A percentile compares a stretch with the other conserved stretches of the same genome.
Evolutionary conservation across 2,329 filamentous ascomycete genomes (phyloP).

Genomic region (Clarireedia homoeocarpa): DNA sequence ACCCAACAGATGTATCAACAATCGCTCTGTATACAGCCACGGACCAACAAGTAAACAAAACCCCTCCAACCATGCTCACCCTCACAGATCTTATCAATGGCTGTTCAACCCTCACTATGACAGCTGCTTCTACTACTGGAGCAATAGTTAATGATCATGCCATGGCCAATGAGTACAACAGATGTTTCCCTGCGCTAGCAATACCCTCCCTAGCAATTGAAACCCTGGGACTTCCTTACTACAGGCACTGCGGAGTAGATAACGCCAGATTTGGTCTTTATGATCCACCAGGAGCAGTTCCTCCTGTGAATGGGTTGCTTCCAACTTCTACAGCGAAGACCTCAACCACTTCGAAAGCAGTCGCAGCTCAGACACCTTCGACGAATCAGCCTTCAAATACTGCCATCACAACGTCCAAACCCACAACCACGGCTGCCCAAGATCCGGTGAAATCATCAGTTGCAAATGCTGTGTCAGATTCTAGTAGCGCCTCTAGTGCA

Average conservation of each 20-base stretch:
- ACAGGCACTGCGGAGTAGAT: conserved; percentile 31
- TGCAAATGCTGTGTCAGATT: neutral
- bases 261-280: conserved; percentile 33
- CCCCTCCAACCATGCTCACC: conserved; percentile 24
- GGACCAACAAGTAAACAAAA: conserved; percentile 18
- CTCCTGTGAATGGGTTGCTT: conserved; percentile 25
- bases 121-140: neutral
- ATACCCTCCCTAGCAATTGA: conserved; percentile 13
- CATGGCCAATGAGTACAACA: conserved; percentile 10
- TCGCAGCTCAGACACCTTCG: conserved; percentile 13
- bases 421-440: neutral
- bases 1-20: conserved; percentile 32
- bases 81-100: conserved; percentile 30
- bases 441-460: neutral
- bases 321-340: conserved; percentile 18
- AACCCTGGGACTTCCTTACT: conserved; percentile 21
- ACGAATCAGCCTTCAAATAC: conserved; percentile 12
- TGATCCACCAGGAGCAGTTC: conserved; percentile 34
- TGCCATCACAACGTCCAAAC: neutral
- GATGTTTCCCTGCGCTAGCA: conserved; percentile 17
- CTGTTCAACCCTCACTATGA: conserved; percentile 18
- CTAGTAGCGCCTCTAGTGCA: neutral
- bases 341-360: conserved; percentile 10
- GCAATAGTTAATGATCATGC: conserved; percentile 11
- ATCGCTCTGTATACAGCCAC: conserved; percentile 22